Evolutionary conservation across 371 early-diverging fungal genomes (phyloP), one percentile per base, ranked within the genome.

Genomic region (Sporodiniella umbellata): DNA sequence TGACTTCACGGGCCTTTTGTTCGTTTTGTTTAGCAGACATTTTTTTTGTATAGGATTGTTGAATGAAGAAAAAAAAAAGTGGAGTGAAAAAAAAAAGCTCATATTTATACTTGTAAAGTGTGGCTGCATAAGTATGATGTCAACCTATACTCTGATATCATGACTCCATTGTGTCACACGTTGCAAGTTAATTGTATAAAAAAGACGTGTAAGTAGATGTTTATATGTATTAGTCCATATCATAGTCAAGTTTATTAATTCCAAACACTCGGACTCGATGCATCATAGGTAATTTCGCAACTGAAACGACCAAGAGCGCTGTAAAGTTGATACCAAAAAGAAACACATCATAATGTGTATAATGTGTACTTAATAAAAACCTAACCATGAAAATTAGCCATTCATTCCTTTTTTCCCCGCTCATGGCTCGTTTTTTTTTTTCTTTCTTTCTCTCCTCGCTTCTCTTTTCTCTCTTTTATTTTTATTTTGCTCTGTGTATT

Each of bases 221-320:
- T 11, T 35, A 14, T 40, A 21, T 19, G 15, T 7, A 40, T 40
- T 19, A 40, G 21, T 40, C 40, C 40, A 40, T 40, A 40, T 40
- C 40, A 19, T 40, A 40, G 21, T 40, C 40, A 40, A 40, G 61
- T 35, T 85, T 83, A 66, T 96, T 94, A 69, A 95, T 93, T 43
- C 96, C 96, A 84, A 98, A 95, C 37, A 98, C 78, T 47, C 98
- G 87, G 51, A 95, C 95, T 49, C 86, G 83, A 73, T 98, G 95
- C 90, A 98, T 94, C 12, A 83, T 67, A 3, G 98, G 98, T 39
- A 98, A 75, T 70, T 96, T 98, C 33, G 94, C 94, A 25, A 96
- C 85, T 53, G 95, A 67, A 8, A 92, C 88, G 21, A 94, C 79
- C 39, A 91, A 46, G 14, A 94, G 78, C 1, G 88, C 84, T 17